Conservation (phyloP, 345 rosid genomes). For the Chamaenerion angustifolium region DNA sequence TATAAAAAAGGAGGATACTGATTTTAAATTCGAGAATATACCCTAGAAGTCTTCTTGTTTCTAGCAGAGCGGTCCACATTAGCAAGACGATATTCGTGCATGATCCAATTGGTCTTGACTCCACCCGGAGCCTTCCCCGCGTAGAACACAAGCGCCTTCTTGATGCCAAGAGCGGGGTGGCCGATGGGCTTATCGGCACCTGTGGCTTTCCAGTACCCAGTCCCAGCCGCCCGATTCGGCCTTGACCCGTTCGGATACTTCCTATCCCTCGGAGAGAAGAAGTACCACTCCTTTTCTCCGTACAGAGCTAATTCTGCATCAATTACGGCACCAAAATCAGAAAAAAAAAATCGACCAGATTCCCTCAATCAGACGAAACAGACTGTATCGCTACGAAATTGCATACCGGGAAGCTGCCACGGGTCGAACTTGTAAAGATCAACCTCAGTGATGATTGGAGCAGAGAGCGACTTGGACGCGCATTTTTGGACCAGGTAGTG, state of each 20-base stretch:
- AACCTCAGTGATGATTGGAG: constrained; percentile 67
- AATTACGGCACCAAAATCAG: neutral
- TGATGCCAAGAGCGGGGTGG: constrained; percentile 60
- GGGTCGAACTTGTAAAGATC: constrained; percentile 83
- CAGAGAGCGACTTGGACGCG: constrained; percentile 32
- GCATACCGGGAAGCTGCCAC: constrained; percentile 85
- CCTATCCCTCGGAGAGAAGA: constrained; percentile 77
- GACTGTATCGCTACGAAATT: neutral
- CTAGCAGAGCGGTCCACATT: constrained; percentile 68
- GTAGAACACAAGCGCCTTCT: constrained; percentile 81
- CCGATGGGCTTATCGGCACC: constrained; percentile 93
- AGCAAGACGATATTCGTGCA: constrained; percentile 91
- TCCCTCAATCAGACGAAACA: neutral
- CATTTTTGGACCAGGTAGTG: constrained; percentile 67
- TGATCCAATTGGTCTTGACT: constrained; percentile 85
- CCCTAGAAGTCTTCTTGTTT: constrained; percentile 49
- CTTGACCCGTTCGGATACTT: constrained; percentile 81
- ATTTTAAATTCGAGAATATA: constrained; percentile 11
- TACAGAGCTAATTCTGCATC: constrained; percentile 49
- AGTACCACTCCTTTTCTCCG: constrained; percentile 94
- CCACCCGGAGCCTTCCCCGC: constrained; percentile 83
- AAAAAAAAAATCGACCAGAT: neutral
- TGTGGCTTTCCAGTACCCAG: constrained; percentile 87
- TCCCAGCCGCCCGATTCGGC: constrained; percentile 85
- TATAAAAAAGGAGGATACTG: no score